phyloP scores from a whole-genome alignment of 345 rosid genomes.

The Arabis hirsuta region DNA sequence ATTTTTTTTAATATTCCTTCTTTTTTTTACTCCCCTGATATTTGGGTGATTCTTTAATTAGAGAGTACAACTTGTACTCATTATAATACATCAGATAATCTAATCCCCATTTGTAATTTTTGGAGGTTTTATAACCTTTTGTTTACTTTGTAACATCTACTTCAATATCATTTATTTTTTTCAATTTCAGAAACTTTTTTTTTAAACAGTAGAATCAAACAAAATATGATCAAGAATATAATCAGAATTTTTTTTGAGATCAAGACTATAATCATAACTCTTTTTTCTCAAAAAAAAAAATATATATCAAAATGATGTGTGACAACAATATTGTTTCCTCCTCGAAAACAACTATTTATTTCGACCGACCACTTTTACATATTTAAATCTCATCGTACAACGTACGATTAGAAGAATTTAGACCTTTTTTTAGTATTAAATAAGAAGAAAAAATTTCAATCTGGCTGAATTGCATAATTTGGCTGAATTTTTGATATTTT shows the following conservation, averaged over 20 bases:
- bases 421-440: background rate
- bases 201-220: too few species aligned
- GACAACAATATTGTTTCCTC: background rate
- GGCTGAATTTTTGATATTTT: too few species aligned
- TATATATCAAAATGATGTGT: background rate
- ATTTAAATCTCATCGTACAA: slow-evolving; percentile 32
- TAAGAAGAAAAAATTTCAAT: too few species aligned
- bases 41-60: slow-evolving; percentile 26
- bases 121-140: background rate
- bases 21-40: background rate
- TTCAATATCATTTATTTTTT: background rate
- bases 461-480: too few species aligned
- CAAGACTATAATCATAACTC: too few species aligned
- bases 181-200: too few species aligned
- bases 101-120: background rate
- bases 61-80: slow-evolving; percentile 25
- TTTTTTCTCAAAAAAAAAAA: background rate
- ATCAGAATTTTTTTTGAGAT: too few species aligned
- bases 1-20: background rate
- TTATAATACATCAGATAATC: background rate
- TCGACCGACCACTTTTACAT: slow-evolving; percentile 20
- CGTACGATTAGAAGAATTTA: slow-evolving; percentile 29
- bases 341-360: slow-evolving; percentile 22
- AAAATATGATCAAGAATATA: too few species aligned
- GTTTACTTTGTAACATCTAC: slow-evolving; percentile 25